Evolutionary conservation across 257 asterid genomes (phyloP).

Genomic region (Ocimum tenuiflorum): DNA sequence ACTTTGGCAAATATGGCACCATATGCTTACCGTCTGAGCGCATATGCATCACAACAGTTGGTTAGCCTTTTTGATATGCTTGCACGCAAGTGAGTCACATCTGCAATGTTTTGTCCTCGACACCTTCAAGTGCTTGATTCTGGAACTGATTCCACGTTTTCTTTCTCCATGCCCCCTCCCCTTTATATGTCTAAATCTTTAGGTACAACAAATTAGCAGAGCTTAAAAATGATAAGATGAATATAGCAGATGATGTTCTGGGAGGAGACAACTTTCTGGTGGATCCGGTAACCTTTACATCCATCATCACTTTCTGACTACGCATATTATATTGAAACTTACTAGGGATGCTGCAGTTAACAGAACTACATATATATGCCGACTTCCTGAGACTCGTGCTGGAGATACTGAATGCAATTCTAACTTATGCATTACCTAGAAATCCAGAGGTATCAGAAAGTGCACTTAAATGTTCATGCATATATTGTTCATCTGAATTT

Average conservation of each 20-base stretch:
- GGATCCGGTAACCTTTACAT: conserved; percentile 45
- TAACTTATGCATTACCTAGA: conserved; percentile 71
- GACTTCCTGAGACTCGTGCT: conserved; percentile 87
- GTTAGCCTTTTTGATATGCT: conserved; percentile 94
- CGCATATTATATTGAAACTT: neutral
- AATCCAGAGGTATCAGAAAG: conserved; percentile 72
- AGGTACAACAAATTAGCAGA: conserved; percentile 96
- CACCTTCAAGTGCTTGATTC: conserved; percentile 10
- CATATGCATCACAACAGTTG: conserved; percentile 86
- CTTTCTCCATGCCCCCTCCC: neutral
- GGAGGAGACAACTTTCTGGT: conserved; percentile 54
- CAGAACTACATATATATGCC: conserved; percentile 71
- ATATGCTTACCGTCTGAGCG: conserved; percentile 73
- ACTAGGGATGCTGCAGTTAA: conserved; percentile 41
- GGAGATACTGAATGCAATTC: conserved; percentile 75
- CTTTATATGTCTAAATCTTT: conserved; percentile 6
- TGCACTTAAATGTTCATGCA: conserved; percentile 19
- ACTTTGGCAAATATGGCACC: conserved; percentile 95
- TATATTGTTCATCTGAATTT: neutral
- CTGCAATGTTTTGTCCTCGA: neutral
- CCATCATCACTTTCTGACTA: neutral
- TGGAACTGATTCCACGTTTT: neutral
- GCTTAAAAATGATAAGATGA: conserved; percentile 62
- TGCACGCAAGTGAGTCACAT: conserved; percentile 70
- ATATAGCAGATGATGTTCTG: conserved; percentile 41